These are phyloP conservation scores for Acer negundo DNA, from an alignment of 345 rosid species.

Conservation along the genomic window DNA sequence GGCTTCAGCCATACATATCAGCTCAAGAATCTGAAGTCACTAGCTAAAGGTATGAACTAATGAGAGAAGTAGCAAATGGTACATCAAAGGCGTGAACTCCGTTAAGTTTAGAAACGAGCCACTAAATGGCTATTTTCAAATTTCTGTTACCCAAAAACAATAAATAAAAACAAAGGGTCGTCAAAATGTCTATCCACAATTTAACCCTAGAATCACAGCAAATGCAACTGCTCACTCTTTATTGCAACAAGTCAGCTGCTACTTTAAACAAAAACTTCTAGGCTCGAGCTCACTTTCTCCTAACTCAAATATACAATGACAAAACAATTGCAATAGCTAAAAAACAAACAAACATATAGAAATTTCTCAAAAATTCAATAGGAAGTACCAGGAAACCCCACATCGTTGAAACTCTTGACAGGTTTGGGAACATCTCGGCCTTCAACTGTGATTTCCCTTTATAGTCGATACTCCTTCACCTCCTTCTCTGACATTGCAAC, in stretches of 20 bases:
- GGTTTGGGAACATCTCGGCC: constrained; percentile 96
- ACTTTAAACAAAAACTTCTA: neutral
- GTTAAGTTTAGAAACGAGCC: neutral
- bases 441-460: constrained; percentile 87
- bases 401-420: constrained; percentile 70
- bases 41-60: neutral
- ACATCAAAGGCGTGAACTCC: neutral
- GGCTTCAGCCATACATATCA: too few species aligned
- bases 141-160: neutral
- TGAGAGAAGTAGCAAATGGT: neutral
- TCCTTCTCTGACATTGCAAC: constrained; percentile 83
- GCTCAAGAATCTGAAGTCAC: too few species aligned
- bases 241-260: neutral
- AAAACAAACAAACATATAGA: neutral
- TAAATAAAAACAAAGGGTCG: neutral
- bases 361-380: constrained; percentile 9
- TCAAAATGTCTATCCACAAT: neutral
- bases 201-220: neutral
- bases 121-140: neutral
- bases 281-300: too few species aligned
- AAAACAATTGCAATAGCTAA: neutral
- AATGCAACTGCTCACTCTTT: neutral
- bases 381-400: constrained; percentile 85
- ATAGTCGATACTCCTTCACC: constrained; percentile 73
- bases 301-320: too few species aligned